Base-by-base conservation (phyloP, 371 early-diverging fungal genomes). In the Apophysomyces elegans region DNA sequence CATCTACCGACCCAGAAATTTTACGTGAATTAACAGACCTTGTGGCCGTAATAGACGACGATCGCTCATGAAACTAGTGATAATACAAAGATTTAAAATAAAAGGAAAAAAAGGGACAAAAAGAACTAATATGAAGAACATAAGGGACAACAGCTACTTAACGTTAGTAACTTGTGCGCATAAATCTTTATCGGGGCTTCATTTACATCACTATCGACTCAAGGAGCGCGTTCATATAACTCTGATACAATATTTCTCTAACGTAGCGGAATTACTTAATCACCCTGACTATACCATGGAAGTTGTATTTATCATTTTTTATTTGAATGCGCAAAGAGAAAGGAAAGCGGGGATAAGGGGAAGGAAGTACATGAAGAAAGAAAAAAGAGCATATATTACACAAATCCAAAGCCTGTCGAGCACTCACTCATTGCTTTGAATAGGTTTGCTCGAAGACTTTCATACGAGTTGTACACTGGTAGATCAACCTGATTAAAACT, bases 401-500 rank as follows among this genome's bases (percentile, higher is more conserved):
- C 89, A 78, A 97, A 94, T 39, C 93, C 95, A 82, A 97, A 97
- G 38, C 99, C 99, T 14, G 96, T 97, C 35, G 91, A 92, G 79
- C 97, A 93, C 78, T 99, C 99, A 39, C 88, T 90, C 36, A 98
- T 95, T 2, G 99, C 99, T 45, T 91, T 85, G 68, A 97, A 79
- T 59, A 99, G 72, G 61, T 88, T 89, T n/a, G 87, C 71, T n/a
- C 97, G 86, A 58, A 99, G 81, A 32, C 89, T 88, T 62, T 99
- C 99, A 76, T 98, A 99, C 14, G 88, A 85, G 38, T 94, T 93
- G 72, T 99, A 99, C 69, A 90, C 88, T 16, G 99, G 99, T 41
- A 99, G 72, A 76, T 99, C 99, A 56, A 99, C 79, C 85, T 99
- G 99, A 76, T 99, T 99, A 78, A 98, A 99, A 77, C 95, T 95